These are phyloP conservation scores for Blastobotrys serpentis DNA, from an alignment of 1,139 yeast genomes.

Conservation along the genomic window DNA sequence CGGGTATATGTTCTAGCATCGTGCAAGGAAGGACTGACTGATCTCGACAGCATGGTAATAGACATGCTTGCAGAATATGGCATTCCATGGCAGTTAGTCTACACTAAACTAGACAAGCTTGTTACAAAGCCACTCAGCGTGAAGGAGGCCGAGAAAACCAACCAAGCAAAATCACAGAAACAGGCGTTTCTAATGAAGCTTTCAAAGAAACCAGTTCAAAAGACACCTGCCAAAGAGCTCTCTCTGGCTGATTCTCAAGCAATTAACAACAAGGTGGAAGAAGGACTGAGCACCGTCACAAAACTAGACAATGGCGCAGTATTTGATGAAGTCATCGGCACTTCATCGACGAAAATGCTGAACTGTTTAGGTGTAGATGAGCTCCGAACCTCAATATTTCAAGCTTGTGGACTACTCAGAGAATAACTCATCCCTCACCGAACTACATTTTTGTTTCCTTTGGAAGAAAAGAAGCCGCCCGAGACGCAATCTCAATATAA, in stretches of 20 bases:
- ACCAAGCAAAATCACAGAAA: constrained; percentile 10
- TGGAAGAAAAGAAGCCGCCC: background rate
- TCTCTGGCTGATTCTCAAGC: constrained; percentile 19
- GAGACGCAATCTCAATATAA: background rate
- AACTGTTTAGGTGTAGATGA: constrained; percentile 28
- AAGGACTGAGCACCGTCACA: constrained; percentile 14
- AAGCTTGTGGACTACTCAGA: constrained; percentile 20
- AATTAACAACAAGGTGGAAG: constrained; percentile 18
- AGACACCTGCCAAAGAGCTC: constrained; percentile 11
- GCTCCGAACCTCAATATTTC: constrained; percentile 30
- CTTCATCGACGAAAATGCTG: constrained; percentile 25
- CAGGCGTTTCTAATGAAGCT: constrained; percentile 12
- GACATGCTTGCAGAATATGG: constrained; percentile 54
- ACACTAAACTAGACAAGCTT: constrained; percentile 68
- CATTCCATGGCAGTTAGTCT: constrained; percentile 66
- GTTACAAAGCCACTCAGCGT: constrained; percentile 19
- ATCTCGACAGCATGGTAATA: constrained; percentile 55
- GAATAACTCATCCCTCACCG: background rate
- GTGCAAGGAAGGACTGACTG: constrained; percentile 54
- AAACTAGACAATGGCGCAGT: constrained; percentile 19
- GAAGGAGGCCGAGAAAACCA: constrained; percentile 3
- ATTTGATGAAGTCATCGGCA: constrained; percentile 29
- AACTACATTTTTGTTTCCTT: background rate
- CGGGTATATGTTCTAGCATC: constrained; percentile 64
- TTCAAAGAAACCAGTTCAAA: constrained; percentile 11